Conservation (phyloP, 2,329 filamentous ascomycete genomes). For the Neoascochyta sp. region DNA sequence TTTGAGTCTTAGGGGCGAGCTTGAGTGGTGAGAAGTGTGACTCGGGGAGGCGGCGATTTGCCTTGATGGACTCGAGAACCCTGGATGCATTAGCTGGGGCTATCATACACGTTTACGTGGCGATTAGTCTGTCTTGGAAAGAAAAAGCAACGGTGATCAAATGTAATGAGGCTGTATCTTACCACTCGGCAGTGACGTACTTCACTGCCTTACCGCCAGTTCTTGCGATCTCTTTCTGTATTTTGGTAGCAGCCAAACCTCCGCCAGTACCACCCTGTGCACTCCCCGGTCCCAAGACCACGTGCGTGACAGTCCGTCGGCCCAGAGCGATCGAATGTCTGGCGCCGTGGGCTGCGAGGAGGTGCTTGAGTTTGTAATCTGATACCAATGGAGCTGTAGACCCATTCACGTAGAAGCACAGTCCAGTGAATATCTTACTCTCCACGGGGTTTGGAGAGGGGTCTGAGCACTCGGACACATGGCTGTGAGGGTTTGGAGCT, state of each 20-base stretch:
- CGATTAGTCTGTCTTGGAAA: no score
- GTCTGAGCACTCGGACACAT: slow-evolving; percentile 1
- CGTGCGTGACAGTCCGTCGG: slow-evolving; percentile 74
- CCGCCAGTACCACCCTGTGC: slow-evolving; percentile 59
- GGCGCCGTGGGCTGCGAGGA: slow-evolving; percentile 72
- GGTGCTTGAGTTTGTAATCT: slow-evolving; percentile 78
- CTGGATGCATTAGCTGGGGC: slow-evolving; percentile 47
- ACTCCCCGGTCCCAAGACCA: slow-evolving; percentile 62
- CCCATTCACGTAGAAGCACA: slow-evolving; percentile 82
- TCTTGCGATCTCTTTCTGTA: slow-evolving; percentile 73
- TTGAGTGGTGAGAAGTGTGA: slow-evolving; percentile 57
- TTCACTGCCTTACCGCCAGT: slow-evolving; percentile 67
- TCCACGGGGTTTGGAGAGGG: slow-evolving; percentile 7
- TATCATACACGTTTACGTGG: no score
- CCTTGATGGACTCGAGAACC: slow-evolving; percentile 79
- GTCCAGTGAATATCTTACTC: slow-evolving; percentile 61
- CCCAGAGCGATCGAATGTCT: slow-evolving; percentile 66
- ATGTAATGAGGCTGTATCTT: slow-evolving; percentile 19
- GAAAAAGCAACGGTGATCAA: no score
- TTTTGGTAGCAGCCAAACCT: slow-evolving; percentile 70
- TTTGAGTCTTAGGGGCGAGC: slow-evolving; percentile 25
- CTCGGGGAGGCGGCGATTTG: slow-evolving; percentile 70
- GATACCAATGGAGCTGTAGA: slow-evolving; percentile 77
- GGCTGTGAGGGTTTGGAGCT: neutral
- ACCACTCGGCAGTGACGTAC: slow-evolving; percentile 78